phyloP scores from a whole-genome alignment of 192 early-diverging fungal genomes.

The Podochytrium sp. region DNA sequence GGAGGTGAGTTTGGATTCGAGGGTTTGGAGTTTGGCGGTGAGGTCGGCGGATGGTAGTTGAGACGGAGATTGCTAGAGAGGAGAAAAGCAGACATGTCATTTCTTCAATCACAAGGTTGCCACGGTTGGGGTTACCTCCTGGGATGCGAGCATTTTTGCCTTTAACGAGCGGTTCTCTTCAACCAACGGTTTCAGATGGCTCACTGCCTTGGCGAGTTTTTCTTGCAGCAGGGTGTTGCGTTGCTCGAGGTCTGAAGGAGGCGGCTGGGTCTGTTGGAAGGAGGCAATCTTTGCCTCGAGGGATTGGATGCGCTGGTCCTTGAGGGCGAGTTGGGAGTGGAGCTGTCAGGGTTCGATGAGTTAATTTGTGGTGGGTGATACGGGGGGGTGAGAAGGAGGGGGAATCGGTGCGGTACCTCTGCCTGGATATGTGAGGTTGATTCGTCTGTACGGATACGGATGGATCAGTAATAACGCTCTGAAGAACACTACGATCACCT shows the following conservation, averaged over 20 bases:
- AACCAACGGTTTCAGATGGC: constrained; percentile 30
- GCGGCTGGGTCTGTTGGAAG: not conserved
- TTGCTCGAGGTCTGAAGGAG: constrained; percentile 4
- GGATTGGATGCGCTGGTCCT: not conserved
- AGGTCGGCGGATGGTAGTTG: too few species aligned
- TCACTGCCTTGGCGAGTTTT: constrained; percentile 28
- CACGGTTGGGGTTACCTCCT: too few species aligned
- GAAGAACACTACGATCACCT: not conserved
- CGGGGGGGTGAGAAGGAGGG: not conserved
- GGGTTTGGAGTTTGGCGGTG: too few species aligned
- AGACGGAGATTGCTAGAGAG: too few species aligned
- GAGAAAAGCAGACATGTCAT: too few species aligned
- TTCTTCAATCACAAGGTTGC: too few species aligned
- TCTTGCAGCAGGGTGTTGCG: constrained; percentile 20
- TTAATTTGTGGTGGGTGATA: not conserved
- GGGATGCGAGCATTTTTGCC: too few species aligned
- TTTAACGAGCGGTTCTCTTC: constrained; percentile 27
- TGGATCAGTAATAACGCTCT: too few species aligned
- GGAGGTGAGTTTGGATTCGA: not conserved
- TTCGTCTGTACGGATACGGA: too few species aligned
- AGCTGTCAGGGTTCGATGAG: not conserved
- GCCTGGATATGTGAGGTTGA: not conserved
- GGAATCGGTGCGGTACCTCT: not conserved
- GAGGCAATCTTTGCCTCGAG: not conserved
- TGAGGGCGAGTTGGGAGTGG: not conserved